Conservation (phyloP, 208 protist genomes). For the Crithidia fasciculata region DNA sequence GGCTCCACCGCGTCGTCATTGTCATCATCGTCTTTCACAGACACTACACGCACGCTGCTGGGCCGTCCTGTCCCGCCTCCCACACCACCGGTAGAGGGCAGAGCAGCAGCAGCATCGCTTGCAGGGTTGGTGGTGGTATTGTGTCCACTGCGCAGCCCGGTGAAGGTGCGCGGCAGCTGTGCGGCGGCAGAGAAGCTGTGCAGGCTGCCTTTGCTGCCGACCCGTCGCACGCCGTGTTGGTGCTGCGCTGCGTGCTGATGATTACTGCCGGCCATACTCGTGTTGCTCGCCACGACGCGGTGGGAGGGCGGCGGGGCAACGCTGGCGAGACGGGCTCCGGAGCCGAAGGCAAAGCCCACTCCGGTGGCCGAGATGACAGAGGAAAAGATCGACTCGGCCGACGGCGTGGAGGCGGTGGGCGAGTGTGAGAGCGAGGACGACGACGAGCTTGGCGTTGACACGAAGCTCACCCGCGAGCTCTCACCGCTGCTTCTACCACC, state of each 20-base stretch:
- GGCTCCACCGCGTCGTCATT: background rate
- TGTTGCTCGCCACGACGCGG: background rate
- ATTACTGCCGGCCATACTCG: background rate
- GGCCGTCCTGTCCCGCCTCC: background rate
- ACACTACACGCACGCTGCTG: background rate
- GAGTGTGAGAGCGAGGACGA: background rate
- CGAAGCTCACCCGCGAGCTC: background rate
- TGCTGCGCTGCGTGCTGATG: background rate
- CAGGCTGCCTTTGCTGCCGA: conserved; percentile 12
- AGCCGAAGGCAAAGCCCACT: conserved; percentile 7
- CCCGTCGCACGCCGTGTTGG: background rate
- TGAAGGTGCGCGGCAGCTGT: background rate
- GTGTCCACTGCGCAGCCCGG: background rate
- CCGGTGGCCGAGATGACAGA: conserved; percentile 14
- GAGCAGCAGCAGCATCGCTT: background rate
- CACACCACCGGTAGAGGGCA: background rate
- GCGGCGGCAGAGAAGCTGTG: background rate
- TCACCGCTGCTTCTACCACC: background rate
- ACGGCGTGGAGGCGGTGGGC: background rate
- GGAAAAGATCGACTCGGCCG: conserved; percentile 2
- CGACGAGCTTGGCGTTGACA: background rate
- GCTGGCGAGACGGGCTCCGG: background rate
- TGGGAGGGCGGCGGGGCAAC: background rate
- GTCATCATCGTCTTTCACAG: no score
- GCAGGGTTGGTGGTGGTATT: background rate